phyloP scores from a whole-genome alignment of 2,329 filamentous ascomycete genomes.

The Neopestalotiopsis clavispora region DNA sequence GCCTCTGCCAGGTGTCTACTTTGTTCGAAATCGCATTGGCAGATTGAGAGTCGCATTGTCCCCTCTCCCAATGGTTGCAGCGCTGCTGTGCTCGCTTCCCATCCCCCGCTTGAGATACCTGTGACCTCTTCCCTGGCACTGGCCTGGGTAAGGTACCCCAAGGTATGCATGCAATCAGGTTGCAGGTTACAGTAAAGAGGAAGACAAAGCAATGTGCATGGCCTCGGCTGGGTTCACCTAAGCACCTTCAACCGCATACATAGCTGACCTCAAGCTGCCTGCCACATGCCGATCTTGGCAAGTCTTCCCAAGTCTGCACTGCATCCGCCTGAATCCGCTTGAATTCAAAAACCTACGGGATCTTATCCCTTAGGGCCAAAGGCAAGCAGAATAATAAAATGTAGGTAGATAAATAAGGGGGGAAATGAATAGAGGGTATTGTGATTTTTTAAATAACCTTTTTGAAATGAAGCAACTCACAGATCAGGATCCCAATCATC shows the following conservation, averaged over 20 bases:
- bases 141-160: no score
- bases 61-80: no score
- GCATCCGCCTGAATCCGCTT: slow-evolving; percentile 1
- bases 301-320: background rate
- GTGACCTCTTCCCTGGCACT: no score
- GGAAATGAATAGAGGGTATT: background rate
- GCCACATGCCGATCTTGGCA: background rate
- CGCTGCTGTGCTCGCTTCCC: no score
- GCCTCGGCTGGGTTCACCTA: no score
- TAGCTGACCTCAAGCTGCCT: background rate
- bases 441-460: background rate
- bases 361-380: background rate
- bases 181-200: no score
- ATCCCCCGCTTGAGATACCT: no score
- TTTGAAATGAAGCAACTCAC: slow-evolving; percentile 6
- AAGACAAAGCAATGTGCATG: no score
- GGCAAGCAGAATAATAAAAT: background rate
- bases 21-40: background rate
- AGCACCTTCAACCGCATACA: background rate
- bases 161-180: no score
- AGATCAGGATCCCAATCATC: background rate
- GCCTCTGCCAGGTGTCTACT: background rate
- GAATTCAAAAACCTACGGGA: background rate
- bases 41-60: background rate
- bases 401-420: background rate